A percentile compares a stretch with the other conserved stretches of the same genome.
phyloP scores from a whole-genome alignment of 179 eudicot genomes.

The Beta corolliflora region DNA sequence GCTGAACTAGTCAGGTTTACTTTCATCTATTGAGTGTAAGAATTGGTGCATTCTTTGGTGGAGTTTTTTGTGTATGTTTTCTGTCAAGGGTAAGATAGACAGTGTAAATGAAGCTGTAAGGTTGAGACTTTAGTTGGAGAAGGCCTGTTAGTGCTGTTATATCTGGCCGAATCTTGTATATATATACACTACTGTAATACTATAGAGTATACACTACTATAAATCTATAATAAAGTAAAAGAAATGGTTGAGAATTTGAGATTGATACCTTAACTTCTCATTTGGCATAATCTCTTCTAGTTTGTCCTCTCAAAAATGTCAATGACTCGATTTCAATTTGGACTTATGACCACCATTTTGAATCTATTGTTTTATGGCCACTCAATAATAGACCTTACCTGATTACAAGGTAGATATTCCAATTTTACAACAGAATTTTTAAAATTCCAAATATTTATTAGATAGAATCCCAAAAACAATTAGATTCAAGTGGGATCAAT shows the following conservation, averaged over 20 bases:
- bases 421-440: too few species aligned
- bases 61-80: neutral
- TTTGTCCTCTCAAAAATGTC: too few species aligned
- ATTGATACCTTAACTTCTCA: neutral
- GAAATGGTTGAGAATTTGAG: neutral
- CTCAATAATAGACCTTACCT: too few species aligned
- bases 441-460: too few species aligned
- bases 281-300: too few species aligned
- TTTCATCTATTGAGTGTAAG: neutral
- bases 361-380: too few species aligned
- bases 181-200: neutral
- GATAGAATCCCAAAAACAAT: too few species aligned
- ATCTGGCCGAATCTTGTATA: constrained; percentile 14
- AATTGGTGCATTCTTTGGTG: constrained; percentile 12
- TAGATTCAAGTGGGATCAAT: too few species aligned
- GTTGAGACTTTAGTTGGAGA: neutral
- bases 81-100: constrained; percentile 13
- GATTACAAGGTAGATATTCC: too few species aligned
- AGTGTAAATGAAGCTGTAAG: neutral
- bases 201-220: neutral
- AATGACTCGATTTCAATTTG: too few species aligned
- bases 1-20: neutral
- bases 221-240: neutral
- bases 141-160: neutral
- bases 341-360: too few species aligned